Percentiles rank a stretch among this genome's conserved stretches.
phyloP scores from a whole-genome alignment of 2,329 filamentous ascomycete species.

The Bipolaris bicolor region DNA sequence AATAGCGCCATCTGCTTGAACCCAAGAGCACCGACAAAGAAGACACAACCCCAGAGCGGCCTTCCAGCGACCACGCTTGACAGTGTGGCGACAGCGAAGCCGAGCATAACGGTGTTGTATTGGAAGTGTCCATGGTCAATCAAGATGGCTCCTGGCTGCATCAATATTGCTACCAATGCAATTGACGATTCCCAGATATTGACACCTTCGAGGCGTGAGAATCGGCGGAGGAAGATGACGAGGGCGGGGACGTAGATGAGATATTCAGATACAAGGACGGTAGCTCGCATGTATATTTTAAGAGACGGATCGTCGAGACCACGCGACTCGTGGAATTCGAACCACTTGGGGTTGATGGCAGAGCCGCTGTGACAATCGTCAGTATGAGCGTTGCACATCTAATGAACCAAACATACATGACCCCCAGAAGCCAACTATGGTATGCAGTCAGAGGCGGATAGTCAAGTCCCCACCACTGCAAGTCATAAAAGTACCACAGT shows the following conservation, averaged over 20 bases:
- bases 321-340: constrained; percentile 80
- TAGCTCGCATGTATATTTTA: constrained; percentile 95
- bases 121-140: constrained; percentile 97
- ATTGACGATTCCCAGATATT: constrained; percentile 83
- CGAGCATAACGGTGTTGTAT: constrained; percentile 98
- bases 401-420: constrained; percentile 61
- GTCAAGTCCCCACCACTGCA: constrained; percentile 97
- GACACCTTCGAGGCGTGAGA: constrained; percentile 75
- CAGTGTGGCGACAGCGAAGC: constrained; percentile 83
- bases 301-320: constrained; percentile 78
- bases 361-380: constrained; percentile 61
- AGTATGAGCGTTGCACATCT: background rate
- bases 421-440: constrained; percentile 94
- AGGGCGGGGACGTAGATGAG: constrained; percentile 84
- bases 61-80: constrained; percentile 87
- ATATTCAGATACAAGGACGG: constrained; percentile 89
- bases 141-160: constrained; percentile 89
- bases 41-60: constrained; percentile 86
- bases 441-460: constrained; percentile 98
- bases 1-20: constrained; percentile 99
- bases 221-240: constrained; percentile 83
- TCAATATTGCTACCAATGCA: constrained; percentile 84
- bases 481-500: constrained; percentile 97
- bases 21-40: constrained; percentile 90
- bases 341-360: constrained; percentile 82